These are phyloP conservation scores for Ceratocystiopsis sp. DNA, from an alignment of 2,329 filamentous ascomycete species.

Conservation along the genomic window DNA sequence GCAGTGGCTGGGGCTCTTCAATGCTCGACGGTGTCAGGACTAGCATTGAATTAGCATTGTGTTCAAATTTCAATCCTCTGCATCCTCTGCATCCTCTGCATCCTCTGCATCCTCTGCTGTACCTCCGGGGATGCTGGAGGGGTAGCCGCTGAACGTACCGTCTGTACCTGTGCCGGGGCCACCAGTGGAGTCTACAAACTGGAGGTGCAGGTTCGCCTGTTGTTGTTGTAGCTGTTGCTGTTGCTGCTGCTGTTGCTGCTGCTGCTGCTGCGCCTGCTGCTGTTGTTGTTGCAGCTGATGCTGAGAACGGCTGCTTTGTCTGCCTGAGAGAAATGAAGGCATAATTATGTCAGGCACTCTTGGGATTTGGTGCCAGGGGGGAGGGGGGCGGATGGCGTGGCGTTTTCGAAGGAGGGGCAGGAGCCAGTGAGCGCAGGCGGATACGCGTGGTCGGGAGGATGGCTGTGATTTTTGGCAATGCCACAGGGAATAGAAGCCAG, in stretches of 20 bases:
- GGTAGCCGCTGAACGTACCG: too few species aligned
- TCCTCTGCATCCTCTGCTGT: too few species aligned
- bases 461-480: too few species aligned
- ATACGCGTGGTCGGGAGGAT: too few species aligned
- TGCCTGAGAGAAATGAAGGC: conserved; percentile 38
- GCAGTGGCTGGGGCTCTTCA: too few species aligned
- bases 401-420: conserved; percentile 3
- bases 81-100: too few species aligned
- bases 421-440: not conserved
- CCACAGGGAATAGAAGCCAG: too few species aligned
- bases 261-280: conserved; percentile 9
- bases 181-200: conserved; percentile 28
- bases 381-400: conserved; percentile 3
- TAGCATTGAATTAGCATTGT: too few species aligned
- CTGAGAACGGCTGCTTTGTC: conserved; percentile 39
- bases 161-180: not conserved
- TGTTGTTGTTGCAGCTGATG: conserved; percentile 13
- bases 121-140: too few species aligned
- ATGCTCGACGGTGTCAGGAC: too few species aligned
- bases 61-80: too few species aligned
- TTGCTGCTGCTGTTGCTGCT: conserved; percentile 9
- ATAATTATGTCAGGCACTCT: conserved; percentile 16
- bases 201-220: conserved; percentile 9
- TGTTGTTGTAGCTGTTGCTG: conserved; percentile 14
- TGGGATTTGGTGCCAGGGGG: not conserved